Percentiles rank a stretch among this genome's conserved stretches.
Evolutionary conservation across 2,329 filamentous ascomycete genomes (phyloP).

Genomic region (Colletotrichum sp.): DNA sequence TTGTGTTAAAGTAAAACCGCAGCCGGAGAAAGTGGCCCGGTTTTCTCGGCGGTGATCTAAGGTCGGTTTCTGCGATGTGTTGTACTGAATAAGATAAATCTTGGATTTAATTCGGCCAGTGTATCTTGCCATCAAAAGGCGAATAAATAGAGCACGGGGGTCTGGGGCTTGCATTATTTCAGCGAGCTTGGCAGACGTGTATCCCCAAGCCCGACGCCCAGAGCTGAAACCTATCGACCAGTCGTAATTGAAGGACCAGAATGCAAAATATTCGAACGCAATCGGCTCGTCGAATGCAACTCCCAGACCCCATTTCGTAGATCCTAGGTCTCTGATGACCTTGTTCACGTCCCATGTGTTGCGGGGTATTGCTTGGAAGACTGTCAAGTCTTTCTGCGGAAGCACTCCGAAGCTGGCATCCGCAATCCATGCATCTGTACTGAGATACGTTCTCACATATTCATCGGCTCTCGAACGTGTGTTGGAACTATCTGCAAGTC

Average conservation of each 20-base stretch:
- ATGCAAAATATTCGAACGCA: background rate
- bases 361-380: background rate
- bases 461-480: background rate
- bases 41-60: background rate
- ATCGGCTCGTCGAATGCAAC: background rate
- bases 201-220: background rate
- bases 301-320: background rate
- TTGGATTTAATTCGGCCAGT: background rate
- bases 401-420: background rate
- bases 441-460: background rate
- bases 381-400: background rate
- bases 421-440: background rate
- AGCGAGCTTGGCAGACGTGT: background rate
- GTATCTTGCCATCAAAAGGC: background rate
- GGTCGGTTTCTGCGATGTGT: background rate
- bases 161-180: background rate
- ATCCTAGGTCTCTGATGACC: background rate
- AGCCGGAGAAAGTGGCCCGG: background rate
- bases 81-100: background rate
- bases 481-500: background rate
- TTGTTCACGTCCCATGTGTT: background rate
- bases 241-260: background rate
- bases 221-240: background rate
- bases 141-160: background rate
- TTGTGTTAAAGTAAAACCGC: background rate